Conservation (phyloP, 495 filamentous ascomycete genomes). For the Aspergillus hancockii region DNA sequence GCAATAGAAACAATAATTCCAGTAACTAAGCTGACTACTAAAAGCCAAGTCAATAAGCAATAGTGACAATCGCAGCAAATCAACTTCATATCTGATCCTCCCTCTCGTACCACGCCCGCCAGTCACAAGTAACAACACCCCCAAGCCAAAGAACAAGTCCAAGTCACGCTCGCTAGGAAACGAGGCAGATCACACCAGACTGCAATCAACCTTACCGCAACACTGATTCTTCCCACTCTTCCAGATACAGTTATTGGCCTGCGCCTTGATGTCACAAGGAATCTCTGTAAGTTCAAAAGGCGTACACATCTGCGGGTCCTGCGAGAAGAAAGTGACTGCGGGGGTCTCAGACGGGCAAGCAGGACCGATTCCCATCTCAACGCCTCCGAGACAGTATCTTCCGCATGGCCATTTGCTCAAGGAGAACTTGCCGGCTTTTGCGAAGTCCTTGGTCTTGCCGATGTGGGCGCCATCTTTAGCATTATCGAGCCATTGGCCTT, state of each 20-base stretch:
- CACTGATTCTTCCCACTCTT: constrained; percentile 12
- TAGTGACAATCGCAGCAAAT: too few species aligned
- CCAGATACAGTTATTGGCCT: constrained; percentile 18
- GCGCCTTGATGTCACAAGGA: constrained; percentile 10
- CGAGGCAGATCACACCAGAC: neutral
- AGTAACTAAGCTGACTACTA: too few species aligned
- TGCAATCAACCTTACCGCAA: constrained; percentile 11
- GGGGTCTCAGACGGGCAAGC: constrained; percentile 8
- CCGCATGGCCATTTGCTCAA: constrained; percentile 13
- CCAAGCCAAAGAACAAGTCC: too few species aligned
- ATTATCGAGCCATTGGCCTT: constrained; percentile 10
- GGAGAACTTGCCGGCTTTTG: constrained; percentile 10
- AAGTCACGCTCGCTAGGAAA: neutral
- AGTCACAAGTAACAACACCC: too few species aligned
- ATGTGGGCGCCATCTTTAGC: constrained; percentile 9
- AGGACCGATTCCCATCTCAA: constrained; percentile 6
- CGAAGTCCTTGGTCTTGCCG: constrained; percentile 8
- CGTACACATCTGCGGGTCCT: constrained; percentile 13
- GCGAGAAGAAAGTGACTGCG: constrained; percentile 10
- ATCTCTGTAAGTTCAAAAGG: constrained; percentile 11
- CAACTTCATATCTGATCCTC: too few species aligned
- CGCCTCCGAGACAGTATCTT: constrained; percentile 11
- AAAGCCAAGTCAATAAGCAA: too few species aligned
- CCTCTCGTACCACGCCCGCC: too few species aligned
- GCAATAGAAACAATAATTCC: too few species aligned